Evolutionary conservation across 148 eudicot genomes (phyloP), one percentile per base, ranked within the genome.

Genomic region (Cornus suecica): DNA sequence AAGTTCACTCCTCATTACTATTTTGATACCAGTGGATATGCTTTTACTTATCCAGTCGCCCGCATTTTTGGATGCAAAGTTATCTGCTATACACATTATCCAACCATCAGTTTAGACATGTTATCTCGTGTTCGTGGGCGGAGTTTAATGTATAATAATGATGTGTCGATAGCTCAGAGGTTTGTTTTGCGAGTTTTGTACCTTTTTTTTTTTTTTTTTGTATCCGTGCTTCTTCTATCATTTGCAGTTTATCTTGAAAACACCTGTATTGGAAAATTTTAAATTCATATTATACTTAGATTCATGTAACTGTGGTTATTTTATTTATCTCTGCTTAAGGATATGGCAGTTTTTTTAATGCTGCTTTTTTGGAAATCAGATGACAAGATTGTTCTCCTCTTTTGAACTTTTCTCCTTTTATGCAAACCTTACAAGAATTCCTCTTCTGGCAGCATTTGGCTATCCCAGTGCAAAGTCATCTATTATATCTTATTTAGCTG

Each of bases 11-110:
- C 99, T 68, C 32, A 68, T 0, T 91, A 91, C 80, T 95, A 88
- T 82, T 80, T 90, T 54, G 97, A 95, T 81, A 93, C 98, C n/a
- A 95, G 99, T 84, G 99, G 99, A 71, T 86, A 95, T 91, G 99
- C 99, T 66, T 95, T 95, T 78, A 87, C 97, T 8, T 91, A 93
- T 68, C 99, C 99, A 30, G 83, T 95, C 72, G 99, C 99, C 14
- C 89, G 94, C 61, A 51, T 90, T 52, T 95, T 95, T 75, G 97
- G 97, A 68, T 95, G 99, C 86, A 91, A 87, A 82, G 97, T 95
- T 74, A 80, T 95, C 72, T 89, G 93, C 84, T 92, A 95, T 77
- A 95, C 97, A 56, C 99, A 95, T 87, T 95, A 95, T 79, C 99
- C 99, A 45, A 95, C 99, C 48, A 95, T 95, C 83, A 95, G 97